Evolutionary conservation across 2,329 filamentous ascomycete genomes (phyloP).

Genomic region (Coniosporium tulheliwenetii): DNA sequence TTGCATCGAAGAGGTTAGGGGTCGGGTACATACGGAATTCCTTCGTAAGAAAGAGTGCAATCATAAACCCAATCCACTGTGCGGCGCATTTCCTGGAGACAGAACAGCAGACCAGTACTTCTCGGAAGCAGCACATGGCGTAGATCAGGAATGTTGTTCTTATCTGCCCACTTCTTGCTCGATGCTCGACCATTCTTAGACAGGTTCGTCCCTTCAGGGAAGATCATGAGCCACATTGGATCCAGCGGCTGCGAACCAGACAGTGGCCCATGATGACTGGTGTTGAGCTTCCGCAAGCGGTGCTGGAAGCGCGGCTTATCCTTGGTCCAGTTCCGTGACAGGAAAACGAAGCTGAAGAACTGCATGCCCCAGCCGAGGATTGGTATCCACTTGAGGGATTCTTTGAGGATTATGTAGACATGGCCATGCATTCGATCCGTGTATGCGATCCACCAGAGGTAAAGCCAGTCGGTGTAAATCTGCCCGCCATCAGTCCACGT

Average conservation of each 20-base stretch:
- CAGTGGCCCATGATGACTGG: conserved; percentile 20
- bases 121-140: conserved; percentile 61
- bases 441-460: conserved; percentile 86
- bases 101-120: conserved; percentile 68
- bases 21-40: conserved; percentile 55
- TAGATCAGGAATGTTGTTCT: conserved; percentile 52
- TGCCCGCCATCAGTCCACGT: conserved; percentile 9
- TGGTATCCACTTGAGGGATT: conserved; percentile 73
- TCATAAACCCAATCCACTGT: conserved; percentile 76
- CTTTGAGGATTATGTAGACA: conserved; percentile 80
- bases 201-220: conserved; percentile 76
- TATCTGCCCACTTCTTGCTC: conserved; percentile 62
- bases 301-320: conserved; percentile 63
- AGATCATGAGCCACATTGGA: conserved; percentile 83
- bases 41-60: conserved; percentile 92
- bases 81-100: conserved; percentile 56
- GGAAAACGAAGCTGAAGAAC: conserved; percentile 81
- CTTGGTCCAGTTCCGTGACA: conserved; percentile 77
- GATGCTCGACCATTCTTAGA: conserved; percentile 55
- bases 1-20: background rate
- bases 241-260: conserved; percentile 35
- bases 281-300: conserved; percentile 56
- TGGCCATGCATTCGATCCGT: conserved; percentile 68
- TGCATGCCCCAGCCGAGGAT: conserved; percentile 69
- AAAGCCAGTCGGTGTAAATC: conserved; percentile 83